Base-by-base conservation (phyloP, 2,329 filamentous ascomycete genomes). In the Alternaria alternata region DNA sequence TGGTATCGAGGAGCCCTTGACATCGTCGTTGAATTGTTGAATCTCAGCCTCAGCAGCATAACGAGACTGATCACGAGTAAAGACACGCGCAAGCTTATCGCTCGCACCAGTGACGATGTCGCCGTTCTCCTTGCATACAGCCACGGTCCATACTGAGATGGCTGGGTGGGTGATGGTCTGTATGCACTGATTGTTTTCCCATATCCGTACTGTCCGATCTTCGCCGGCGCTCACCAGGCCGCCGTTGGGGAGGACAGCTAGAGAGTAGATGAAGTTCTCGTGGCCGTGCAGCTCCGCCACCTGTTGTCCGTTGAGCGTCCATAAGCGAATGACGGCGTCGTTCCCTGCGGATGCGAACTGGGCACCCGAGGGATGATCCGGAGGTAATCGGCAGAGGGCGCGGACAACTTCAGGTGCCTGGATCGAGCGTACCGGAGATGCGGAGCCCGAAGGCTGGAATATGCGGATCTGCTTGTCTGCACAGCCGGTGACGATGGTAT, bases 151-250 rank as follows among this genome's bases (percentile, higher is more conserved):
- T 5, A 99, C 94, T 0, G 94, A 98, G 56, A 98, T 96, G 9
- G 95, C 95, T 11, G 95, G 95, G 72, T 97, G 93, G 1, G 94
- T 97, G 65, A 99, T 98, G 39, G 94, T 97, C 79, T 99, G 95
- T 46, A 97, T 81, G 75, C 94, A 98, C 57, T 93, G 85, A 14
- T 83, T 86, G 44, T 90, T 91, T 68, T 87, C 89, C 95, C 96
- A 99, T 75, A 99, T 83, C 53, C 93, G 87, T 34, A 96, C 88
- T 0, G 95, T 97, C n/a, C 95, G 88, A 79, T 99, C 95, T 79
- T 99, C 95, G 18, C 93, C 93, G 2, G 93, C 89, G 77, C 94
- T 98, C 49, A 96, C 91, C 30, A 99, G 83, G 74, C 97, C 93
- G 6, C 94, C 94, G 0, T 91, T 89, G 0, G 94, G 91, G 9